Percentiles rank a stretch among this genome's conserved stretches.
Evolutionary conservation across 805 yeast genomes (phyloP).

Genomic region (Spencermartinsiella europaea): DNA sequence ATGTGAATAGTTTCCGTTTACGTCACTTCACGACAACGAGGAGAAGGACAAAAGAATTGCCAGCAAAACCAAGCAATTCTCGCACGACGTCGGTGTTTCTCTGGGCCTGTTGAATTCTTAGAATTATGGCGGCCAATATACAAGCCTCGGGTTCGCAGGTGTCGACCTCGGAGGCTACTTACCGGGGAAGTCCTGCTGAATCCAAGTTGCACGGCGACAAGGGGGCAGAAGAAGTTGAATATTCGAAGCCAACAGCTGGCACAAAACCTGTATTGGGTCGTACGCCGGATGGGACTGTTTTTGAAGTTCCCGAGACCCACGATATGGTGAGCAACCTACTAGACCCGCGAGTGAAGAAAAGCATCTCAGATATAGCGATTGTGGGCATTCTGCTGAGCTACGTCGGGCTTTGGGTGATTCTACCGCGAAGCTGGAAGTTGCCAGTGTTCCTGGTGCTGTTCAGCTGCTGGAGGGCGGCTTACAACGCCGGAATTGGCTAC

Average conservation of each 20-base stretch:
- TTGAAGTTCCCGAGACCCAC: constrained; percentile 55
- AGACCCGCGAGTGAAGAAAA: constrained; percentile 69
- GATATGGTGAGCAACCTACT: constrained; percentile 80
- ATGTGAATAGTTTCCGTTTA: not conserved
- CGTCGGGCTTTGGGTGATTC: constrained; percentile 25
- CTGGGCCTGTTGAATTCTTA: not conserved
- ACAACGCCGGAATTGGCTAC: constrained; percentile 76
- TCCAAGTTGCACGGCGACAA: not conserved
- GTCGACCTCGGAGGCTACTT: not conserved
- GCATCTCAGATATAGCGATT: constrained; percentile 59
- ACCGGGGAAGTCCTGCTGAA: not conserved
- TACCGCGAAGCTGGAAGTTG: constrained; percentile 27
- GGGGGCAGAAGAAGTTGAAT: not conserved
- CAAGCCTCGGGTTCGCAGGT: not conserved
- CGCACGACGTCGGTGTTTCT: not conserved
- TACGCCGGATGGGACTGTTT: constrained; percentile 31
- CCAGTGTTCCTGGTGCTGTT: constrained; percentile 50
- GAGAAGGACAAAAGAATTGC: too few relatives aligned
- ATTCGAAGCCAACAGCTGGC: not conserved
- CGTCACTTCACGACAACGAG: not conserved
- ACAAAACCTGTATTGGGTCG: constrained; percentile 18
- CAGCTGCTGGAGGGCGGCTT: constrained; percentile 67
- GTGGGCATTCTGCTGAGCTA: constrained; percentile 39
- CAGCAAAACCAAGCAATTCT: too few relatives aligned
- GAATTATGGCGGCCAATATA: not conserved